Evolutionary conservation across 2,329 filamentous ascomycete genomes (phyloP).

Genomic region (Metarhizium robertsii): DNA sequence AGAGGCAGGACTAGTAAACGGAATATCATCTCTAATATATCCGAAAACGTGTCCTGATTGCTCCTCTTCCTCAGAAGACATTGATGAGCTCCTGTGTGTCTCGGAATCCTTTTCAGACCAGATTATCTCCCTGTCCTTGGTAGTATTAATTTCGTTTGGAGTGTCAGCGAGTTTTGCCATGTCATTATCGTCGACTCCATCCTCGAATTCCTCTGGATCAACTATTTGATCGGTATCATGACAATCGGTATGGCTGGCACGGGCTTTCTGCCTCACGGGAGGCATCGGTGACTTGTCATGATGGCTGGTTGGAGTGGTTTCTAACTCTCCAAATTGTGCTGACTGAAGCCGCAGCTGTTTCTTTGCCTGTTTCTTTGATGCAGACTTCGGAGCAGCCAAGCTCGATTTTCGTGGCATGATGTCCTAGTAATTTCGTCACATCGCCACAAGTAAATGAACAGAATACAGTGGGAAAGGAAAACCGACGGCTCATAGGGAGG

Average conservation of each 20-base stretch:
- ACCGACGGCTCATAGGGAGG: no score
- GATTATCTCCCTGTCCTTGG: slow-evolving; percentile 8
- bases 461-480: not conserved
- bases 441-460: not conserved
- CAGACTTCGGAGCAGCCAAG: not conserved
- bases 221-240: not conserved
- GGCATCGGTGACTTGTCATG: slow-evolving; percentile 11
- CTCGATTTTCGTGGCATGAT: not conserved
- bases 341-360: slow-evolving; percentile 8
- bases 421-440: not conserved
- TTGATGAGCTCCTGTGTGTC: slow-evolving; percentile 21
- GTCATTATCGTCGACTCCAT: slow-evolving; percentile 16
- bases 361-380: slow-evolving; percentile 1
- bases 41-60: slow-evolving; percentile 11
- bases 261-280: not conserved
- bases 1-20: slow-evolving; percentile 19
- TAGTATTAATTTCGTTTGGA: not conserved
- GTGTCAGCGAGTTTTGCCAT: slow-evolving; percentile 11
- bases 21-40: slow-evolving; percentile 14
- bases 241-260: not conserved
- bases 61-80: slow-evolving; percentile 8
- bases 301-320: slow-evolving; percentile 23
- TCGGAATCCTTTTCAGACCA: slow-evolving; percentile 21
- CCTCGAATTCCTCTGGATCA: slow-evolving; percentile 12
- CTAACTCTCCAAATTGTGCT: slow-evolving; percentile 19